Conservation (phyloP, 371 early-diverging fungal species). For the Syncephalastrum sp. region DNA sequence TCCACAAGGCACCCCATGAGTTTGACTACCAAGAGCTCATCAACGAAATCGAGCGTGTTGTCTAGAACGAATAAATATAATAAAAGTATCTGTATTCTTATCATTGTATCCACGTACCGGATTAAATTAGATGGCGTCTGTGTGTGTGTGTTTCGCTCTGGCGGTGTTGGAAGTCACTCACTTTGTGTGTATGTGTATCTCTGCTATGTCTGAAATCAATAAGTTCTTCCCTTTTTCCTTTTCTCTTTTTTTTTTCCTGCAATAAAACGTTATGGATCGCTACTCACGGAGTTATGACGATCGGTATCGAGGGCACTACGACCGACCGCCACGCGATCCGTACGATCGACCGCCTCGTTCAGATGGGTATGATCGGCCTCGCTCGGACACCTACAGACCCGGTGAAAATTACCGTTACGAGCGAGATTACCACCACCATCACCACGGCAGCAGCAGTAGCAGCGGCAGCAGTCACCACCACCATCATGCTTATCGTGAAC, state of each 20-base stretch:
- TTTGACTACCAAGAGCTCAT: conserved; percentile 82
- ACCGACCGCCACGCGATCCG: conserved; percentile 11
- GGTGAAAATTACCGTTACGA: conserved; percentile 45
- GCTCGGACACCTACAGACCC: conserved; percentile 46
- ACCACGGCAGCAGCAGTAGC: conserved; percentile 27
- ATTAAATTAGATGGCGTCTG: too few species aligned
- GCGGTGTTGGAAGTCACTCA: too few species aligned
- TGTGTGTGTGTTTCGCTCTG: too few species aligned
- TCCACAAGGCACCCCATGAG: conserved; percentile 71
- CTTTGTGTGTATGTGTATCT: background rate
- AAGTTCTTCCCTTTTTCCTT: background rate
- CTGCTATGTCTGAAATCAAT: background rate
- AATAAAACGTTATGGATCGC: conserved; percentile 30
- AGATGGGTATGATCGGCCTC: conserved; percentile 15
- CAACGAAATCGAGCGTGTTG: conserved; percentile 60
- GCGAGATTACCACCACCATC: conserved; percentile 36
- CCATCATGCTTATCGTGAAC: conserved; percentile 18
- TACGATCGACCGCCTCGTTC: too few species aligned
- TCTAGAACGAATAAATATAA: conserved; percentile 15
- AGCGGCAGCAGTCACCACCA: conserved; percentile 13
- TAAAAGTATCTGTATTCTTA: too few species aligned
- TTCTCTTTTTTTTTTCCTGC: background rate
- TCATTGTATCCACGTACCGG: too few species aligned
- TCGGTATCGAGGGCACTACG: conserved; percentile 43
- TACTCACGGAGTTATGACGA: conserved; percentile 48